A percentile compares a stretch with the other conserved stretches of the same genome.
These are phyloP conservation scores for Rhodotorula babjevae DNA, from an alignment of 768 basidiomycete species.

Conservation along the genomic window DNA sequence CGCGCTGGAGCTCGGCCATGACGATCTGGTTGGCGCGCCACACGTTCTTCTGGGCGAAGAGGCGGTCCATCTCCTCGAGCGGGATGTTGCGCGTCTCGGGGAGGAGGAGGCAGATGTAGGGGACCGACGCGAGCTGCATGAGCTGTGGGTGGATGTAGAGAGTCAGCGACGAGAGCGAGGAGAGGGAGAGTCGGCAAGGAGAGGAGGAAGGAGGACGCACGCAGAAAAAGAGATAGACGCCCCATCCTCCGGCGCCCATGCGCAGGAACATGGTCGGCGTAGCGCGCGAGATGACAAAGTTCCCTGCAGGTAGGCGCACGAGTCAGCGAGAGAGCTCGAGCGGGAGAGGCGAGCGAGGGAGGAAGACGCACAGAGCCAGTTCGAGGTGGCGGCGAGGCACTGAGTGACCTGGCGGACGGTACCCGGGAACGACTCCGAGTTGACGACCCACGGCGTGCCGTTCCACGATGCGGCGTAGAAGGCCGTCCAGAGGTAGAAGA, in stretches of 20 bases:
- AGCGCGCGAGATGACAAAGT: constrained; percentile 45
- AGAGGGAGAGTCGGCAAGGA: no score
- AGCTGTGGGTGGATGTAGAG: not conserved
- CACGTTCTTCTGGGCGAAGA: constrained; percentile 26
- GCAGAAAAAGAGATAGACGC: constrained; percentile 43
- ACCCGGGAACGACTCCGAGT: constrained; percentile 52
- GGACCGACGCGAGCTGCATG: constrained; percentile 46
- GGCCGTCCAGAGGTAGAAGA: constrained; percentile 44
- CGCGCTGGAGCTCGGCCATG: constrained; percentile 26
- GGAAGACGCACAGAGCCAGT: constrained; percentile 42
- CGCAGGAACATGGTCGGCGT: constrained; percentile 46
- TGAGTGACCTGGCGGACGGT: constrained; percentile 43
- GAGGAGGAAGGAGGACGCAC: not conserved
- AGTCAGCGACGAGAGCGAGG: not conserved
- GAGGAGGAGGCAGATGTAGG: constrained; percentile 52
- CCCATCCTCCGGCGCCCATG: constrained; percentile 43
- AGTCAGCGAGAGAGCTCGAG: no score
- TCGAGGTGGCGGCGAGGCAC: constrained; percentile 37
- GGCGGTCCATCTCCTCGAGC: constrained; percentile 52
- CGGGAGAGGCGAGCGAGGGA: no score
- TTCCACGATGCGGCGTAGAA: constrained; percentile 42
- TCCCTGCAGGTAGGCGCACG: not conserved
- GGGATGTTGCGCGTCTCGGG: constrained; percentile 53
- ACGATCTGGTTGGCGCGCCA: constrained; percentile 32
- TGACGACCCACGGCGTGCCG: constrained; percentile 54